A percentile compares a stretch with the other conserved stretches of the same genome.
phyloP scores from a whole-genome alignment of 2,329 filamentous ascomycete species.

The Metarhizium album region DNA sequence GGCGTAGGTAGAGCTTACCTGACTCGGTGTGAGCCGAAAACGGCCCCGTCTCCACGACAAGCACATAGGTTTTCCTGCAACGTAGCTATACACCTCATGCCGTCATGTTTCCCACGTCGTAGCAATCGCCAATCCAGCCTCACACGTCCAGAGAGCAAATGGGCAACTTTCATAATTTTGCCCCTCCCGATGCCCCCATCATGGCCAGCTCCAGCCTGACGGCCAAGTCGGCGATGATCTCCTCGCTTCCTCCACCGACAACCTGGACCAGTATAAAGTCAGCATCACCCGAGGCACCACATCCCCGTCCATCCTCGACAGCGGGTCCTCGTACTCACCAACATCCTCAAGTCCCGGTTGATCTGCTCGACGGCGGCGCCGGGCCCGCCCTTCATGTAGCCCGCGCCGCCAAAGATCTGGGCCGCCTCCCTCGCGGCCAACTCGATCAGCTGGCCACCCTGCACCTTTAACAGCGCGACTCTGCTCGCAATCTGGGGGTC shows the following conservation, averaged over 20 bases:
- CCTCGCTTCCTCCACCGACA: slow-evolving; percentile 43
- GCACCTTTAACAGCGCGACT: slow-evolving; percentile 32
- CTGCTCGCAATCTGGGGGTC: slow-evolving; percentile 22
- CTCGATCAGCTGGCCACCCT: slow-evolving; percentile 38
- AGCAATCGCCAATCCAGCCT: background rate
- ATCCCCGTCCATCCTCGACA: background rate
- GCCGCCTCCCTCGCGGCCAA: slow-evolving; percentile 40
- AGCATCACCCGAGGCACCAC: background rate
- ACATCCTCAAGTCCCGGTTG: slow-evolving; percentile 34
- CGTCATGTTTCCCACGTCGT: background rate
- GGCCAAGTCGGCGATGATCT: slow-evolving; percentile 41
- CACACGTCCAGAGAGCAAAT: background rate
- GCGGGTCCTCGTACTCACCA: slow-evolving; percentile 6
- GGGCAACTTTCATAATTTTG: slow-evolving; percentile 10
- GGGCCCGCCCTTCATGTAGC: slow-evolving; percentile 37
- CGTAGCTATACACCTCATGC: no score
- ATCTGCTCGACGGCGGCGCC: slow-evolving; percentile 42
- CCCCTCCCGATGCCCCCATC: slow-evolving; percentile 8
- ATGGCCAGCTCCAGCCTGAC: slow-evolving; percentile 33
- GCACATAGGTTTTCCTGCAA: no score
- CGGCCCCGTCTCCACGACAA: no score
- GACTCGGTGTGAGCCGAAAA: no score
- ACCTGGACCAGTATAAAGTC: slow-evolving; percentile 28
- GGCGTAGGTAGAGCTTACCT: no score
- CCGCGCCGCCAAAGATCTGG: slow-evolving; percentile 42